These are phyloP conservation scores for Grigorovia transvaalensis DNA, from an alignment of 805 yeast genomes.

Conservation along the genomic window DNA sequence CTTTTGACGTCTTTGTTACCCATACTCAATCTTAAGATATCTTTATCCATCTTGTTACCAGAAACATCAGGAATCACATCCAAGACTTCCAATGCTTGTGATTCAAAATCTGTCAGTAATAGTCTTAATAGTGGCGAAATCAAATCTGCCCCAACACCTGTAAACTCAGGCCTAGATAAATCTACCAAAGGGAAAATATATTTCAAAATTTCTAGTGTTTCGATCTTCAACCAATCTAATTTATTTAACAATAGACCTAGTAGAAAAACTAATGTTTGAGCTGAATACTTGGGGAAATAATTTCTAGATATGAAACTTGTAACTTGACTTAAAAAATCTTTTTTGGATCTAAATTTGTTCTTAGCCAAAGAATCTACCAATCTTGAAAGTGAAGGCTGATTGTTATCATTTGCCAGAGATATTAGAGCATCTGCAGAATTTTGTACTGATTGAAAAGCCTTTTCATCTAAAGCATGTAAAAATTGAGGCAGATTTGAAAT, in stretches of 20 bases:
- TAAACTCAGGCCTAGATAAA: constrained; percentile 63
- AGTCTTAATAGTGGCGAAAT: constrained; percentile 82
- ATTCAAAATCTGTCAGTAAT: constrained; percentile 74
- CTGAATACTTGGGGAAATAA: constrained; percentile 66
- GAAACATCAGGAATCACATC: constrained; percentile 81
- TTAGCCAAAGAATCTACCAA: constrained; percentile 69
- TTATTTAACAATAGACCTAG: constrained; percentile 73
- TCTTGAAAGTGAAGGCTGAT: constrained; percentile 52
- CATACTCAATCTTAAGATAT: constrained; percentile 81
- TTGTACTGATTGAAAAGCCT: constrained; percentile 40
- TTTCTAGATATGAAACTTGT: constrained; percentile 55
- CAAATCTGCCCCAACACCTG: constrained; percentile 89
- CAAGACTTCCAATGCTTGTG: constrained; percentile 77
- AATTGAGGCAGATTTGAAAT: constrained; percentile 77
- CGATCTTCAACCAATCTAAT: constrained; percentile 66
- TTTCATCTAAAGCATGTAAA: constrained; percentile 63
- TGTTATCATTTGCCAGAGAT: constrained; percentile 47
- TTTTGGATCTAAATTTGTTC: constrained; percentile 75
- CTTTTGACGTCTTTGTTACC: constrained; percentile 71
- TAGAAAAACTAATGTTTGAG: constrained; percentile 63
- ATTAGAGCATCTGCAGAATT: constrained; percentile 48
- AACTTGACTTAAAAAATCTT: constrained; percentile 77
- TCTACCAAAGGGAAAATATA: constrained; percentile 70
- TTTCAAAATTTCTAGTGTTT: constrained; percentile 67
- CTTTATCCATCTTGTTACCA: constrained; percentile 84